These are phyloP conservation scores for Scenedesmus sp. DNA, from an alignment of 163 green algal species.

Conservation along the genomic window DNA sequence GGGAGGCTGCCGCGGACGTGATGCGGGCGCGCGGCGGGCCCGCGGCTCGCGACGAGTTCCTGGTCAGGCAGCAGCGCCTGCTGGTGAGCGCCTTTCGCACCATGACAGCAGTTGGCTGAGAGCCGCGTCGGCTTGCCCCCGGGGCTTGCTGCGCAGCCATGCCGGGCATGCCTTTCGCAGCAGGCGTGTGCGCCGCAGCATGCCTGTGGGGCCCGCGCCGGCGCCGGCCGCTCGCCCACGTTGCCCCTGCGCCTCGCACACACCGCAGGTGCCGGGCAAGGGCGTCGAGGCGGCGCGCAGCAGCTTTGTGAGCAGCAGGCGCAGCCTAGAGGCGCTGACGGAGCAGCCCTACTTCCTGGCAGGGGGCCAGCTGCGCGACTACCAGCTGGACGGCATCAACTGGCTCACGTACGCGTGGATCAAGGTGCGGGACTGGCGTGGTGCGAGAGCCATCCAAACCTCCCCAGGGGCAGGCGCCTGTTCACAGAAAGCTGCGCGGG, in stretches of 20 bases:
- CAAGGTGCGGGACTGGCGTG: constrained; percentile 29
- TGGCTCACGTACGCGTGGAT: constrained; percentile 83
- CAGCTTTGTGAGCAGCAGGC: constrained; percentile 63
- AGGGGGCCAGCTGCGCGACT: constrained; percentile 88
- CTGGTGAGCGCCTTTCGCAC: neutral
- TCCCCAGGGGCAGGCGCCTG: too few species aligned
- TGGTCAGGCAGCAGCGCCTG: constrained; percentile 40
- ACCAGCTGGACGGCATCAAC: constrained; percentile 96
- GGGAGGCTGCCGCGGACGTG: constrained; percentile 79
- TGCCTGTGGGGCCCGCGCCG: too few species aligned
- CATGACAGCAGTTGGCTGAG: neutral
- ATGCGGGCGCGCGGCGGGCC: constrained; percentile 8
- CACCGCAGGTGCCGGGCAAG: constrained; percentile 67
- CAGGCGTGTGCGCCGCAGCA: too few species aligned
- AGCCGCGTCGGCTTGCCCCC: neutral
- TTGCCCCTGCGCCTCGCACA: constrained; percentile 32
- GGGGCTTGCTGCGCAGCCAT: neutral
- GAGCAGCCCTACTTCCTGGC: constrained; percentile 87
- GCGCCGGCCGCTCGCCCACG: too few species aligned
- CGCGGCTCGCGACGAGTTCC: constrained; percentile 35
- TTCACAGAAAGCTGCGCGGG: too few species aligned
- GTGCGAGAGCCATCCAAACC: too few species aligned
- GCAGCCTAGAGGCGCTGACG: constrained; percentile 64
- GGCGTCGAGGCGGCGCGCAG: constrained; percentile 76
- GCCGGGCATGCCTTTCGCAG: too few species aligned